A percentile compares a stretch with the other conserved stretches of the same genome.
Evolutionary conservation across 768 basidiomycete genomes (phyloP).

Genomic region (Panaeolus papilionaceus): DNA sequence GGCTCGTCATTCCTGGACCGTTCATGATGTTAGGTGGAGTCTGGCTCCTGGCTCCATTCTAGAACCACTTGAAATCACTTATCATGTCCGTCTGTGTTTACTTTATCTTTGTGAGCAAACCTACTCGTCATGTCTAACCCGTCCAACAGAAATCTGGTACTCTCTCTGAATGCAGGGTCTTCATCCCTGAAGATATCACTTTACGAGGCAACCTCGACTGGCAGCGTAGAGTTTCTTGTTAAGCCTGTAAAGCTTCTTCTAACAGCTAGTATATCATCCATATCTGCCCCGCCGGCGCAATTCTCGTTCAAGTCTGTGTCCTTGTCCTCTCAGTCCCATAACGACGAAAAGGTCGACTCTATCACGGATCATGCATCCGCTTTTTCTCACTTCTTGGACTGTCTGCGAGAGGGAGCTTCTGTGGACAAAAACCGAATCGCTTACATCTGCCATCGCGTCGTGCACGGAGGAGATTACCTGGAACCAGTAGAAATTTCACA

Average conservation of each 20-base stretch:
- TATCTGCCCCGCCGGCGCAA: slow-evolving; percentile 58
- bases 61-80: background rate
- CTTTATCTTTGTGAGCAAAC: background rate
- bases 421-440: slow-evolving; percentile 52
- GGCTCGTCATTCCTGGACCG: background rate
- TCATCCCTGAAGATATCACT: slow-evolving; percentile 88
- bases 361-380: slow-evolving; percentile 67
- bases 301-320: slow-evolving; percentile 48
- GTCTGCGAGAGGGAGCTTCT: slow-evolving; percentile 46
- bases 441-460: slow-evolving; percentile 78
- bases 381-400: slow-evolving; percentile 63
- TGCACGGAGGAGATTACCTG: slow-evolving; percentile 86
- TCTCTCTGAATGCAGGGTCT: slow-evolving; percentile 82
- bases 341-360: slow-evolving; percentile 42
- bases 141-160: slow-evolving; percentile 46
- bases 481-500: slow-evolving; percentile 72
- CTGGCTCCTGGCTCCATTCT: slow-evolving; percentile 10
- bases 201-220: slow-evolving; percentile 43
- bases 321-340: slow-evolving; percentile 36
- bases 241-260: slow-evolving; percentile 50
- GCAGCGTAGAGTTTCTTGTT: slow-evolving; percentile 17
- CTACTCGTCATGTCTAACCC: slow-evolving; percentile 1
- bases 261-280: slow-evolving; percentile 60
- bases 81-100: background rate
- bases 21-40: background rate